Evolutionary conservation across 805 yeast genomes (phyloP).

Genomic region (Candida insectalens): DNA sequence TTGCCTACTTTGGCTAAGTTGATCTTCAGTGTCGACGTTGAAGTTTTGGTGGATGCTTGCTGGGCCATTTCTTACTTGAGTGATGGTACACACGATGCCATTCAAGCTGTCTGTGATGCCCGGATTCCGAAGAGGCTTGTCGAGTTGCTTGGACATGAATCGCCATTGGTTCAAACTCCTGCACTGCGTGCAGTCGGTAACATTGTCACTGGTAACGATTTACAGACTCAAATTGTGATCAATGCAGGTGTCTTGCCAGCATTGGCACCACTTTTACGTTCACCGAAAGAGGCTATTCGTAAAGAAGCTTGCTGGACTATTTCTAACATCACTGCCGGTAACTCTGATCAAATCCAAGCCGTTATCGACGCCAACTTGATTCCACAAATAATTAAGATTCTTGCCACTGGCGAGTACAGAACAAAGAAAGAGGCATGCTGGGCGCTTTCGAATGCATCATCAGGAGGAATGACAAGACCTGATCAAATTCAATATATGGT

Average conservation of each 20-base stretch:
- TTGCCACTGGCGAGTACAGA: conserved; percentile 79
- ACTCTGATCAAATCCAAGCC: conserved; percentile 89
- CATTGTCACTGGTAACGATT: conserved; percentile 93
- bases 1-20: conserved; percentile 87
- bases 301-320: conserved; percentile 99
- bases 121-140: conserved; percentile 92
- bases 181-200: conserved; percentile 96
- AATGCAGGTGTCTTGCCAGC: conserved; percentile 89
- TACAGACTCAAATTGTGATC: conserved; percentile 90
- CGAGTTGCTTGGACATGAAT: conserved; percentile 76
- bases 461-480: conserved; percentile 88
- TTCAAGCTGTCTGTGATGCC: conserved; percentile 94
- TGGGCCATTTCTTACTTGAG: conserved; percentile 96
- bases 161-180: conserved; percentile 88
- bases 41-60: conserved; percentile 93
- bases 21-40: conserved; percentile 83
- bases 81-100: conserved; percentile 88
- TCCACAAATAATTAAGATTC: conserved; percentile 79
- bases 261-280: conserved; percentile 64
- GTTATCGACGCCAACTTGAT: conserved; percentile 91
- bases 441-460: conserved; percentile 97
- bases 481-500: conserved; percentile 92
- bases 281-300: conserved; percentile 84
- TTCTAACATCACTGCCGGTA: conserved; percentile 97
- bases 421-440: conserved; percentile 98